Base-by-base conservation (phyloP, 2,329 filamentous ascomycete species). In the Teratosphaeria nubilosa region DNA sequence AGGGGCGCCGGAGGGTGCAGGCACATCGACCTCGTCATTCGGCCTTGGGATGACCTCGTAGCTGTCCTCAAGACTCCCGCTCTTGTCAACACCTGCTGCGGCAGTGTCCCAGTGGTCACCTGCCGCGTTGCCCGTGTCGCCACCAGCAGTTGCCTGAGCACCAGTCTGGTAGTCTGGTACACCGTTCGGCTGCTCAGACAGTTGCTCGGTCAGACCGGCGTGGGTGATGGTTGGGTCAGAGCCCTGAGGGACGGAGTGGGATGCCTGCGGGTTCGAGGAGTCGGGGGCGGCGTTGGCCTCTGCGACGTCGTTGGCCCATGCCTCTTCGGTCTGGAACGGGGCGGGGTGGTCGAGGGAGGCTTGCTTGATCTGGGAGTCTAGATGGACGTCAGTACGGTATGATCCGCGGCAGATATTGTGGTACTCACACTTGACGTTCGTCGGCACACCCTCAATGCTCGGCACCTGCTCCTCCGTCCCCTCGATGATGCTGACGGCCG, bases 21-120 rank as follows among this genome's bases (percentile, higher is more conserved):
- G 84, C 41, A 80, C 83, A 61, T 94, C 88, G 5, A 87, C 86
- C 78, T 95, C 90, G 55, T 83, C 76, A 53, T 86, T 81, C 68
- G 91, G 83, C 58, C 86, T 84, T 55, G 89, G 84, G 51, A 89
- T 78, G 71, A 90, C 84, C 60, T 95, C 86, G 83, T 89, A 94
- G 56, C 80, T 82, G 64, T 91, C 88, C 30, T 79, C 76, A 50
- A 79, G 70, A 25, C 79, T 76, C 57, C 78, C 69, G 24, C 79
- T 76, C 56, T 79, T 75, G 57, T 79, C 76, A 54, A 77, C 75
- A 24, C 78, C 75, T 16, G 73, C 75, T 50, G 72, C 70, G 53
- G 73, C 70, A 59, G 78, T 76, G 64, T 89, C 86, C 86, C 85
- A 89, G 63, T 86, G 82, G 62, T 79, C 81, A 69, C 84, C 85